These are phyloP conservation scores for Hippophae tibetana DNA, from an alignment of 306 rosid genomes.

Conservation along the genomic window DNA sequence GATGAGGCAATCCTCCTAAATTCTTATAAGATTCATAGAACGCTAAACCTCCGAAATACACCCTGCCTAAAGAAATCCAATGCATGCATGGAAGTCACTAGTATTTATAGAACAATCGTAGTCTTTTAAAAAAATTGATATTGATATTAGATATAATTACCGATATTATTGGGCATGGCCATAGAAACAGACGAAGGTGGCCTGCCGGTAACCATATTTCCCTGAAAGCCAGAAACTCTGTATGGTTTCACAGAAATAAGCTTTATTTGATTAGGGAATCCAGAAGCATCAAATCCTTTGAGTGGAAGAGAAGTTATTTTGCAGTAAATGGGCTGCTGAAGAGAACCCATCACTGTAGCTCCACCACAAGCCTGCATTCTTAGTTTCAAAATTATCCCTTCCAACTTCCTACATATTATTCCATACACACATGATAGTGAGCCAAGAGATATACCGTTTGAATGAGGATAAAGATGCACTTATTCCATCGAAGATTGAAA, in stretches of 20 bases:
- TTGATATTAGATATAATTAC: constrained; percentile 15
- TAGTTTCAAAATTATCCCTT: background rate
- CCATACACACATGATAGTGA: background rate
- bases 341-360: constrained; percentile 48
- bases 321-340: constrained; percentile 41
- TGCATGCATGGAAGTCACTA: background rate
- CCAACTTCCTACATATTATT: constrained; percentile 2
- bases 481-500: too few relatives aligned
- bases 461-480: too few relatives aligned
- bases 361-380: constrained; percentile 53
- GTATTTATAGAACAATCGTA: background rate
- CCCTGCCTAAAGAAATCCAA: background rate
- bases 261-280: constrained; percentile 27
- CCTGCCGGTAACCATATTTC: constrained; percentile 44
- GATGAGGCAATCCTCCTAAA: too few relatives aligned
- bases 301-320: constrained; percentile 29
- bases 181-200: constrained; percentile 32
- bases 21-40: too few relatives aligned
- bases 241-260: constrained; percentile 27
- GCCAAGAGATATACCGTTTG: too few relatives aligned
- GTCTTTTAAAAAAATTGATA: background rate
- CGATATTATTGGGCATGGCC: constrained; percentile 48
- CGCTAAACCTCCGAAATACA: too few relatives aligned
- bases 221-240: constrained; percentile 39
- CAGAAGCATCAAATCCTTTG: constrained; percentile 25